Evolutionary conservation across 352 stramenopile genomes (phyloP).

Genomic region (Phytophthora aleatoria): DNA sequence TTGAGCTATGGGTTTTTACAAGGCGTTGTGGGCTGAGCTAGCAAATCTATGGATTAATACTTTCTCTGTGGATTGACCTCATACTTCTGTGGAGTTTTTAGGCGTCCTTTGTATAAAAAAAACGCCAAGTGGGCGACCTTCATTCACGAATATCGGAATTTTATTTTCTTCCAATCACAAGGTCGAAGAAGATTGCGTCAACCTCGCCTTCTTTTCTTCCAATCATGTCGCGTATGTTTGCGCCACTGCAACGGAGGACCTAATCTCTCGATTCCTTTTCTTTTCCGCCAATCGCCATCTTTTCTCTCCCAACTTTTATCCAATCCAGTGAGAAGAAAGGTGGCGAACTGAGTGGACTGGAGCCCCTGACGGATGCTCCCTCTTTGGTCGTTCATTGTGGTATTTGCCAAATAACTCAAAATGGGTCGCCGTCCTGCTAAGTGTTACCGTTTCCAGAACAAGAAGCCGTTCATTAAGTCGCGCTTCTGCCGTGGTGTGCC

Average conservation of each 20-base stretch:
- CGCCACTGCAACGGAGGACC: not conserved
- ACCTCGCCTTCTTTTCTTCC: conserved; percentile 3
- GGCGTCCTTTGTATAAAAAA: no score
- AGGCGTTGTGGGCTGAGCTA: no score
- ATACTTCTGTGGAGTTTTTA: no score
- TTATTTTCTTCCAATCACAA: no score
- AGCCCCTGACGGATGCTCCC: not conserved
- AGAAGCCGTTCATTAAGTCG: conserved; percentile 99
- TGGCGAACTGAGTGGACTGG: conserved; percentile 26
- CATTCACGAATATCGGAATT: no score
- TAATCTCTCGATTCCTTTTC: not conserved
- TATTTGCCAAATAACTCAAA: conserved; percentile 43
- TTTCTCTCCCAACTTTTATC: not conserved
- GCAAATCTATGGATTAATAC: no score
- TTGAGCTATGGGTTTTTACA: no score
- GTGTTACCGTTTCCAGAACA: conserved; percentile 99
- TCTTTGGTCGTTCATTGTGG: conserved; percentile 28
- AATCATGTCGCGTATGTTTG: conserved; percentile 6
- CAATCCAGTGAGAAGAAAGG: not conserved
- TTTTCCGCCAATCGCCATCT: conserved; percentile 4
- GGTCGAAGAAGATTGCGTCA: conserved; percentile 7
- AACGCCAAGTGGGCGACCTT: no score
- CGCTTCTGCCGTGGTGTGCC: conserved; percentile 99
- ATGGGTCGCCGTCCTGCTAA: conserved; percentile 91
- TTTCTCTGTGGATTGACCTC: no score